A percentile compares a stretch with the other conserved stretches of the same genome.
phyloP scores from a whole-genome alignment of 495 filamentous ascomycete species.

The Pseudoneurospora amorphoporcata region DNA sequence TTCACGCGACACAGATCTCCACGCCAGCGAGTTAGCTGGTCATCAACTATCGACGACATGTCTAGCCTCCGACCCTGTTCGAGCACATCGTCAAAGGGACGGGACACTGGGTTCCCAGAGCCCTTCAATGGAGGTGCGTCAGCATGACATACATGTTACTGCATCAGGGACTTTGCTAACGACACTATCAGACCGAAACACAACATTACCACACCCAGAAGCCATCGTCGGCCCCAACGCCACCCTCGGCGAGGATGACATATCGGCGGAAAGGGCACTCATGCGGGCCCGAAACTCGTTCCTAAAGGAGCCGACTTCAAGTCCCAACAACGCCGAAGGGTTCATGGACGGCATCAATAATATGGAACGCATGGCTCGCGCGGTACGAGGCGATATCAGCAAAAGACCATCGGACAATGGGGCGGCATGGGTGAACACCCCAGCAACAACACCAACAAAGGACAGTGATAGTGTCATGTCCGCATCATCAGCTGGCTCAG shows the following conservation, averaged over 20 bases:
- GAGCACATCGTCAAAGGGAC: slow-evolving; percentile 10
- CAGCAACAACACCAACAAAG: not conserved
- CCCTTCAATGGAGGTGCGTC: slow-evolving; percentile 21
- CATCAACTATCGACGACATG: slow-evolving; percentile 12
- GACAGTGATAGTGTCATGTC: not conserved
- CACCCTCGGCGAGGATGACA: slow-evolving; percentile 22
- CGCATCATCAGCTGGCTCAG: not conserved
- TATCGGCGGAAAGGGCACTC: slow-evolving; percentile 14
- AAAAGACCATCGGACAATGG: not conserved
- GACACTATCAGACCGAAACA: slow-evolving; percentile 18
- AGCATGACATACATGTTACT: not conserved
- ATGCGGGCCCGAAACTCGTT: slow-evolving; percentile 18
- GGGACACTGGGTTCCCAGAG: slow-evolving; percentile 29
- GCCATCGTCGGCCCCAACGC: slow-evolving; percentile 25
- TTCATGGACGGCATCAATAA: slow-evolving; percentile 7
- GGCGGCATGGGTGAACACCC: not conserved
- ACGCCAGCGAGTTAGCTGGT: slow-evolving; percentile 6
- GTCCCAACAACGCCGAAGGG: slow-evolving; percentile 3
- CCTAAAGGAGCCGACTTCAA: slow-evolving; percentile 1
- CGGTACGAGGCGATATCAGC: not conserved
- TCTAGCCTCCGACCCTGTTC: slow-evolving; percentile 10
- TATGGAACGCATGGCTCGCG: slow-evolving; percentile 4
- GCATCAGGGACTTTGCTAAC: not conserved
- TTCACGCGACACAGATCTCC: slow-evolving; percentile 9
- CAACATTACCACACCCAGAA: slow-evolving; percentile 27